Evolutionary conservation across 768 basidiomycete genomes (phyloP), one percentile per base, ranked within the genome.

Genomic region (Kockovaella imperatae): DNA sequence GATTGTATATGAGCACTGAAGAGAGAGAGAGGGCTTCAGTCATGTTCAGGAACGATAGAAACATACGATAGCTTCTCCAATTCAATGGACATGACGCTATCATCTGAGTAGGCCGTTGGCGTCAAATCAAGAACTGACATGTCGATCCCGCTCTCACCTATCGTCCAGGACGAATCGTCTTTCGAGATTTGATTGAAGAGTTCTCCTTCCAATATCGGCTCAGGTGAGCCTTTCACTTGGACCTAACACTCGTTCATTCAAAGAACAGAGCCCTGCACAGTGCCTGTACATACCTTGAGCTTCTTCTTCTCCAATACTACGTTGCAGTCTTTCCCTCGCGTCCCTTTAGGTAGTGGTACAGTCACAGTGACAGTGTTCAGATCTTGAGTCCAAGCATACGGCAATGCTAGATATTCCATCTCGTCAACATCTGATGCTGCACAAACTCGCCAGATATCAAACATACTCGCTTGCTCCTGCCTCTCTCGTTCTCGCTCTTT

Each of bases 151-250:
- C 8, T 42, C 81, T 47, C 54, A 91, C 91, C 82, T 30, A 97
- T 68, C 5, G 86, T 90, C 95, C 95, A 97, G 13, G 90, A 93
- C 50, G 89, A 93, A 38, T 97, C 95, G 55, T 95, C 95, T 40
- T 95, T 76, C 64, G 91, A 90, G 74, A 97, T 83, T 53, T 91
- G 90, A 61, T 83, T 83, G 75, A 86, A 90, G 30, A 99, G 77
- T 49, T 90, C 84, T 14, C 95, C 95, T n/a, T 78, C 78, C 62
- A 99, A 66, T 63, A 96, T 86, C 21, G 81, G 80, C 31, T 88
- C 86, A 3, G 47, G 7, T 52, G 86, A 75, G 24, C 85, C 84
- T 72, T 93, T 97, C 38, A 97, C 24, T 30, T 67, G 63, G 3
- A 66, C 71, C 69, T 70, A 40, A 34, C 25, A 10, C n/a, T 8